Evolutionary conservation across 2,329 filamentous ascomycete genomes (phyloP), one percentile per base, ranked within the genome.

Genomic region (Aureobasidium sp.): DNA sequence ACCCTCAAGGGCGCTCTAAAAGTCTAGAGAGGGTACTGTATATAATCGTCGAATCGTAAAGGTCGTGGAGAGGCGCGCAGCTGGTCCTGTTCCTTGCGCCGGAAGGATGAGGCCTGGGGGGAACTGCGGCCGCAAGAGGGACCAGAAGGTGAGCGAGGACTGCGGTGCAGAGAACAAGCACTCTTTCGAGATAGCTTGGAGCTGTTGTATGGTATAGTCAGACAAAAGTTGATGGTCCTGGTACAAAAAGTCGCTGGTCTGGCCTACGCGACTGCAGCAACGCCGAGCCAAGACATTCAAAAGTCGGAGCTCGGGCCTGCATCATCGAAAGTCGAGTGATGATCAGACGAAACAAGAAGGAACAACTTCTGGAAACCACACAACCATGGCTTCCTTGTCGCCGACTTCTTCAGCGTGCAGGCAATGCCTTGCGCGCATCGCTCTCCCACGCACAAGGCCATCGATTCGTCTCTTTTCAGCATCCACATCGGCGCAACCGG

Each of bases 1-100:
- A 52, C 55, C 61, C 55, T 46, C 3, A 20, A 39, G 61, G 61
- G 61, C 47, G 61, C 61, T 63, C 61, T n/a, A 34, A 13, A n/a
- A 15, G 20, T 43, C 46, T 60, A 39, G 44, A 39, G 46, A 37
- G 43, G 44, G 43, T 8, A 57, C 37, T n/a, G 32, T 26, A 24
- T 47, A 47, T 32, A 43, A 17, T 59, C 20, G 43, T 59, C 24
- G 55, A 46, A 47, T 59, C 43, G 55, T 59, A 34, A 48, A 48
- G 39, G 41, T 34, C 27, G 53, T 57, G 53, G 27, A 57, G 53
- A 57, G 39, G 27, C 27, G 55, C 55, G 43, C 41, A 34, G 55
- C 55, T 47, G 55, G 20, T 37, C 29, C 43, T 17, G 13, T 8
- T n/a, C 27, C n/a, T 56, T 32, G 39, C 26, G 39, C 20, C 8